Conservation (phyloP, 2,329 filamentous ascomycete species). For the Niveomyces coronatus region DNA sequence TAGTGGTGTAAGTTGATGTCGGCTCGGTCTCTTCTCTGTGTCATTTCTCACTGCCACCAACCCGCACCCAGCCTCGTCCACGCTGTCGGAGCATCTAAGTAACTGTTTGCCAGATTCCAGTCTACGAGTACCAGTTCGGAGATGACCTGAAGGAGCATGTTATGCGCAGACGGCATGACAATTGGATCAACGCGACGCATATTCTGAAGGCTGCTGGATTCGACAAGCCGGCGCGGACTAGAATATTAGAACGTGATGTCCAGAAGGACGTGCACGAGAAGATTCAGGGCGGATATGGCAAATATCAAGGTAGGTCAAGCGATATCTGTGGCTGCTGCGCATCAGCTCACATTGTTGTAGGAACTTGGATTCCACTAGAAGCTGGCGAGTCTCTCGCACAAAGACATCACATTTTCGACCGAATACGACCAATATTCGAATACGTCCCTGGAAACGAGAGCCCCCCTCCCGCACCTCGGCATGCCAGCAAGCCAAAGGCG, state of each 20-base stretch:
- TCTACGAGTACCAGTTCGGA: constrained; percentile 86
- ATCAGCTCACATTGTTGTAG: constrained; percentile 29
- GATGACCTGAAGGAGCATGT: constrained; percentile 74
- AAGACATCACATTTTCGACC: constrained; percentile 77
- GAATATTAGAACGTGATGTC: constrained; percentile 91
- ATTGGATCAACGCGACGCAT: constrained; percentile 99
- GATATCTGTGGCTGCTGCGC: background rate
- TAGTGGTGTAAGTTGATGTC: constrained; percentile 46
- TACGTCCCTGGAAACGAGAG: constrained; percentile 75
- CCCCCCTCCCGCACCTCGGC: constrained; percentile 87
- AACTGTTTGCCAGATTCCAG: constrained; percentile 61
- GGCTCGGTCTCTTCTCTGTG: constrained; percentile 1
- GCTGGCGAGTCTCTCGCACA: constrained; percentile 73
- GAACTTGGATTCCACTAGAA: constrained; percentile 90
- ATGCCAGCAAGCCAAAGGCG: constrained; percentile 76
- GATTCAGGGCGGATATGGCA: constrained; percentile 95
- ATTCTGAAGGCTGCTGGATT: constrained; percentile 95
- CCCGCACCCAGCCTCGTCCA: too few relatives aligned
- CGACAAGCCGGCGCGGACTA: constrained; percentile 89
- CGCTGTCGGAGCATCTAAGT: too few relatives aligned
- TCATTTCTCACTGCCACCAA: constrained; percentile 1
- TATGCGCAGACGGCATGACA: constrained; percentile 85
- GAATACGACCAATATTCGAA: constrained; percentile 80
- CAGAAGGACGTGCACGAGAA: constrained; percentile 97
- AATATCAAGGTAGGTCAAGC: constrained; percentile 78